Evolutionary conservation across 2,329 filamentous ascomycete species (phyloP), one percentile per base, ranked within the genome.

Genomic region (Coniochaeta sp.): DNA sequence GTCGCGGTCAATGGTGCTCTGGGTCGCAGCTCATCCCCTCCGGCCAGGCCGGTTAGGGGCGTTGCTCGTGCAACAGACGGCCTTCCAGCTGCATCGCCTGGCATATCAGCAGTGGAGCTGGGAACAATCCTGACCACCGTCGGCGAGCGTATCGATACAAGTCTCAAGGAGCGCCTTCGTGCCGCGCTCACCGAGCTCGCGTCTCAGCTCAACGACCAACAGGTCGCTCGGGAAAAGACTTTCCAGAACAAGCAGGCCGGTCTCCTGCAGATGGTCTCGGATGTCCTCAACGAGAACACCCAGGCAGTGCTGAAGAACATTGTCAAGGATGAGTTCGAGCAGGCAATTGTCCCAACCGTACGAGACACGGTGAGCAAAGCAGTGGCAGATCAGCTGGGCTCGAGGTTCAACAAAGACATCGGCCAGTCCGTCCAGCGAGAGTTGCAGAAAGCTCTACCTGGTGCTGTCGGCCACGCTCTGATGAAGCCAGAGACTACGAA

Each of bases 241-340:
- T 67, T 67, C 59, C 78, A 87, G 59, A 82, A 83, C 63, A 86
- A 90, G 56, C 92, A 96, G 55, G 77, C 81, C 44, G 75, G 77
- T 52, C 73, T 86, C 19, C 75, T 86, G 47, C 79, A 83, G 62
- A 78, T 83, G 71, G 82, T 86, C 40, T 84, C 82, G 4, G 76
- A 82, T 36, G 83, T 86, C 36, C 77, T 89, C 55, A 85, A 83
- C 64, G 79, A 82, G 62, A 87, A 86, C 69, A 86, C 84, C 22
- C 81, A 87, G 72, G 87, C 89, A 67, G 90, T 90, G 24, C 81
- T 97, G 40, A 81, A 86, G 62, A 87, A 86, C 62, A 90, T 96
- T 65, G 87, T 96, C 57, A 84, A 85, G 55, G 82, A 86, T 55
- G 89, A 89, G 71, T 90, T 96, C 65, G 84, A 90, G 62, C 81